Evolutionary conservation across 257 asterid species (phyloP), one percentile per base, ranked within the genome.

Genomic region (Paulownia fortunei): DNA sequence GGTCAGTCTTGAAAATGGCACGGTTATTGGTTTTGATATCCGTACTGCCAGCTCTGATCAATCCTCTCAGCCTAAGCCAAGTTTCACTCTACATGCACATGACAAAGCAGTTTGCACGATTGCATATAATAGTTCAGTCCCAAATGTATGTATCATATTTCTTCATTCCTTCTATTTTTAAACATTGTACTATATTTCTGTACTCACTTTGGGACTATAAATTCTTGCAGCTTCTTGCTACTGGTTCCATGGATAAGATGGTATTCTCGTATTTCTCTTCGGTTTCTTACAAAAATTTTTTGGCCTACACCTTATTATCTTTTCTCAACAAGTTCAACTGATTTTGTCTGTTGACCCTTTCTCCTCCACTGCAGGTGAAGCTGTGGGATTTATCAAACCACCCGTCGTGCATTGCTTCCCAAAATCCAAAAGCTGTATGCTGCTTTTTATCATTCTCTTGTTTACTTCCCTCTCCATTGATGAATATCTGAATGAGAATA

Each of bases 1-100:
- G 97, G 97, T 88, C 72, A 88, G 94, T 79, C 87, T 92, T 84
- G 97, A 92, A 82, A 91, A 94, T 52, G 96, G 96, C 63, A 92
- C 72, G 71, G 93, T 91, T 51, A 58, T 77, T 69, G 91, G 96
- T 73, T 92, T 89, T 78, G 97, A 89, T 36, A 78, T 86, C 44
- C 94, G 93, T 58, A 82, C 87, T 74, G 87, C 89, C 71, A 85
- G 84, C 74, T 86, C 93, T 21, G 80, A 83, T 76, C 37, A 49
- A 27, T 73, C 90, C 37, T 82, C 88, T 18, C 80, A 78, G 81
- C 75, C 89, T 49, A 85, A 81, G 86, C 94, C 96, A 72, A 84
- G 77, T 70, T 94, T 94, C 82, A 88, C 96, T 68, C 82, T 94
- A 78, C 97, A 94, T 74, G 96, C 98, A 16, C 98, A 92, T 83